phyloP scores from a whole-genome alignment of 2,329 filamentous ascomycete species.

The Cercospora brassicicola region DNA sequence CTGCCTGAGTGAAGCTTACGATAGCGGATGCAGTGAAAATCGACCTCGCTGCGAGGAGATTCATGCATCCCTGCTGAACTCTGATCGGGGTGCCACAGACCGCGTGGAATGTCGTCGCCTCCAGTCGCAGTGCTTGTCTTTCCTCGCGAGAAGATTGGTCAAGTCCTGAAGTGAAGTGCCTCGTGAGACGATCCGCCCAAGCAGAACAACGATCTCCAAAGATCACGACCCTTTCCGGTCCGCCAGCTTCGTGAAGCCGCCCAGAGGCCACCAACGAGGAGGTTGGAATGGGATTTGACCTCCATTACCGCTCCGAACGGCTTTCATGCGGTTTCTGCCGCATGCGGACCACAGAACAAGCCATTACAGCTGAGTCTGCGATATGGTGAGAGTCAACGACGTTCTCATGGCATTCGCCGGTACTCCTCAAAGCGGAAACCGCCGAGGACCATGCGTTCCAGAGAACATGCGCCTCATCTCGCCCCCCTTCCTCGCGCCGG shows the following conservation, averaged over 20 bases:
- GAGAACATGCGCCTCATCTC: not conserved
- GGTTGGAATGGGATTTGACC: constrained; percentile 13
- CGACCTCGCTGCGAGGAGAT: not conserved
- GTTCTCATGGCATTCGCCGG: not conserved
- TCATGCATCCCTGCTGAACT: not conserved
- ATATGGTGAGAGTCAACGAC: not conserved
- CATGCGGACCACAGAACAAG: not conserved
- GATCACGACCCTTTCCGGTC: constrained; percentile 12
- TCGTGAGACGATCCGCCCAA: not conserved
- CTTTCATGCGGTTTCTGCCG: not conserved
- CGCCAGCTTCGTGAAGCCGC: constrained; percentile 16
- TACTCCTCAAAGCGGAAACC: not conserved
- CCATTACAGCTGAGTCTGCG: constrained; percentile 5
- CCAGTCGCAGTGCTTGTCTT: not conserved
- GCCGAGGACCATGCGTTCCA: not conserved
- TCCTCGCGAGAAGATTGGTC: not conserved
- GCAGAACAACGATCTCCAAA: not conserved
- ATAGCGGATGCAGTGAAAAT: not conserved
- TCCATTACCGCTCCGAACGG: constrained; percentile 9
- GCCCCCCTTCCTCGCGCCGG: constrained; percentile 1
- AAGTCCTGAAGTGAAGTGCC: not conserved
- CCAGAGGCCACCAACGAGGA: constrained; percentile 14
- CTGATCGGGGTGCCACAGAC: too few species aligned
- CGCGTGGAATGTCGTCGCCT: not conserved
- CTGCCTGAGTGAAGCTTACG: not conserved